These are phyloP conservation scores for Arabis hirsuta DNA, from an alignment of 345 rosid genomes.

Conservation along the genomic window DNA sequence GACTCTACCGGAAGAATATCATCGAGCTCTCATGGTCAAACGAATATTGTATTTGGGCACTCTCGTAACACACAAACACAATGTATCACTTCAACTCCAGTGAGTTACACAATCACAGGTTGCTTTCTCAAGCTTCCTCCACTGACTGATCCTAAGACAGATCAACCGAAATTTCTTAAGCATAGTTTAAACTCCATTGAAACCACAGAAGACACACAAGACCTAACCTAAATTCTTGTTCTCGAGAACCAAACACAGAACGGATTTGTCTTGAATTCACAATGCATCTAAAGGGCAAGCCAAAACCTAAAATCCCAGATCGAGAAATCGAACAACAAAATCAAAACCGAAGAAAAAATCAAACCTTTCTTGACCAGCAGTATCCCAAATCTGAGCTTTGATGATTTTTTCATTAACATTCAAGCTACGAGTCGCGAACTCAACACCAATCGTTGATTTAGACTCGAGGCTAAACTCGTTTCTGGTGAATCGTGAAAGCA, in stretches of 20 bases:
- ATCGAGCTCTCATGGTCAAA: neutral
- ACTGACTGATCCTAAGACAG: neutral
- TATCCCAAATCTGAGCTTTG: constrained; percentile 99
- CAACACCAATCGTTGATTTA: constrained; percentile 91
- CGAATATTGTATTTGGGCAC: too few species aligned
- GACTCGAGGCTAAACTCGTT: constrained; percentile 95
- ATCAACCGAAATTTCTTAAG: neutral
- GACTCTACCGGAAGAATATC: neutral
- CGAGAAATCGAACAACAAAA: constrained; percentile 31
- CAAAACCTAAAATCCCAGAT: constrained; percentile 25
- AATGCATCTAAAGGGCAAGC: neutral
- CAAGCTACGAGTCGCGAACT: constrained; percentile 97
- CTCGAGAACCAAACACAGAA: neutral
- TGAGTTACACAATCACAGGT: too few species aligned
- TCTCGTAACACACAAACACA: neutral
- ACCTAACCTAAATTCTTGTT: constrained; percentile 9
- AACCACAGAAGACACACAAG: neutral
- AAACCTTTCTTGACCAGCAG: constrained; percentile 93
- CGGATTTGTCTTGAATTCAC: neutral
- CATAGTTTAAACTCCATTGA: neutral
- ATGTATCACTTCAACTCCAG: too few species aligned
- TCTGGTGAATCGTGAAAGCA: constrained; percentile 89
- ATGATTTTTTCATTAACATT: constrained; percentile 79
- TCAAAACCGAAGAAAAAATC: neutral
- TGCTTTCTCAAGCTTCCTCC: neutral